Evolutionary conservation across 148 eudicot genomes (phyloP), one percentile per base, ranked within the genome.

Genomic region (Pouteria glomerata): DNA sequence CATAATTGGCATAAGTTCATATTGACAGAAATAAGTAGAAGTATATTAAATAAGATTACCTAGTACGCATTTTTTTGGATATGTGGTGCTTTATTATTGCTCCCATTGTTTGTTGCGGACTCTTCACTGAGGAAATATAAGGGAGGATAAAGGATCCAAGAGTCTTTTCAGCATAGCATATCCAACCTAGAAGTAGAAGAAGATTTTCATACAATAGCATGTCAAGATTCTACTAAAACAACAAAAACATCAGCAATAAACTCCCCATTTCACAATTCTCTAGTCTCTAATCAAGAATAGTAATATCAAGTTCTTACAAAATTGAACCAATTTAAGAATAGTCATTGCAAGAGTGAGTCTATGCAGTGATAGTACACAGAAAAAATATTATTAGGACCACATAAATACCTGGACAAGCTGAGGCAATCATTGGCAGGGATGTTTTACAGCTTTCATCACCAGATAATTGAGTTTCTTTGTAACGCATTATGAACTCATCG

Each of bases 111-210:
- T 95, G 99, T 73, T 95, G 99, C 51, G 99, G 99, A 78, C 99
- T 95, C 83, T 92, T 95, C 19, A 95, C 99, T 31, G 99, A 90
- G 48, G 99, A 95, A 69, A 95, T 90, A 74, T 90, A 82, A 66
- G 99, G 99, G 72, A 95, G 85, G 68, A 95, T 83, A 73, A 84
- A 95, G 8, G 99, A 89, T 57, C 99, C 99, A 77, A 95, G 93
- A 66, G 96, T 89, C 82, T 95, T 95, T 72, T 95, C 99, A 15
- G 99, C 97, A 82, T 95, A 95, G 81, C 99, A 95, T 77, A 95
- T 92, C 99, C 99, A 95, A 80, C 99, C 99, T 95, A 83, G 61
- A 77, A 44, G 56, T 53, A 68, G 12, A 76, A 23, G 42, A 81
- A 69, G 1, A 72, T 18, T 34, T 31, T 63, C 31, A 41, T 44